Evolutionary conservation across 2,329 filamentous ascomycete genomes (phyloP).

Genomic region (Exophiala viscosa): DNA sequence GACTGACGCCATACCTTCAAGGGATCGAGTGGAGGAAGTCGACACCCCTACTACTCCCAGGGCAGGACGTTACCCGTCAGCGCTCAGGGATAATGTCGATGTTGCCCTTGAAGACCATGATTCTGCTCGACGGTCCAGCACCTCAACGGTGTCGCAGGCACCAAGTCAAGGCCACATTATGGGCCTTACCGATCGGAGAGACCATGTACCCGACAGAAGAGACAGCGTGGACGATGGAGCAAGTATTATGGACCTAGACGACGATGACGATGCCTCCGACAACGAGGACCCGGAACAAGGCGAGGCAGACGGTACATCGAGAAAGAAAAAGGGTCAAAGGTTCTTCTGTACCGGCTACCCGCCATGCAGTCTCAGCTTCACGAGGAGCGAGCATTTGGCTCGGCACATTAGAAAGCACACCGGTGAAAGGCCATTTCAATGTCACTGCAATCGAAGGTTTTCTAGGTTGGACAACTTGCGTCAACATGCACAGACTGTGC

Average conservation of each 20-base stretch:
- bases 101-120: constrained; percentile 1
- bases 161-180: constrained; percentile 6
- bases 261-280: constrained; percentile 50
- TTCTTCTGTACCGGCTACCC: constrained; percentile 97
- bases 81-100: constrained; percentile 4
- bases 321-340: constrained; percentile 94
- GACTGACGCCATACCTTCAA: constrained; percentile 17
- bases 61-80: constrained; percentile 11
- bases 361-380: constrained; percentile 91
- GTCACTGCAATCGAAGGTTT: constrained; percentile 89
- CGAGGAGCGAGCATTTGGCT: constrained; percentile 89
- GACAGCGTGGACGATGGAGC: constrained; percentile 5
- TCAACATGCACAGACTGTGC: constrained; percentile 95
- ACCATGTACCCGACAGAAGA: constrained; percentile 1
- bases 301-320: constrained; percentile 65
- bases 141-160: constrained; percentile 6
- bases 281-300: constrained; percentile 61
- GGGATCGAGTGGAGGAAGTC: constrained; percentile 19
- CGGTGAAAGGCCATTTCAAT: constrained; percentile 92
- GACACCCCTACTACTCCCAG: constrained; percentile 27
- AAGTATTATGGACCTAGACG: constrained; percentile 25
- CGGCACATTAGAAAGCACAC: constrained; percentile 97
- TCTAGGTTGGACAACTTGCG: constrained; percentile 91
- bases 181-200: not conserved
- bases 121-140: not conserved